Conservation (phyloP, 306 rosid species). For the Heteromeles arbutifolia region DNA sequence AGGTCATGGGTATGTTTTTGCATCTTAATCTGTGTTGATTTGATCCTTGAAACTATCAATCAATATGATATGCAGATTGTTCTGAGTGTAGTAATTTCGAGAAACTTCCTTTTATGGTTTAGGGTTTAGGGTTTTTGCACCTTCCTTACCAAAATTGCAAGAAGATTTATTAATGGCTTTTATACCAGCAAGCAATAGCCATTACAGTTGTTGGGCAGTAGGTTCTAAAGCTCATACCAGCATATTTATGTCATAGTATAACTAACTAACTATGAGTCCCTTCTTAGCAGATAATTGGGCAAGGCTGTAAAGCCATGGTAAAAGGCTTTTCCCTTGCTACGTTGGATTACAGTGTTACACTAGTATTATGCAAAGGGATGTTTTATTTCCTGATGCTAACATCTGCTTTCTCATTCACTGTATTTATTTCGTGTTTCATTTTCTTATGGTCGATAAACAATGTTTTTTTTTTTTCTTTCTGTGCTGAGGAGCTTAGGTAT, state of each 20-base stretch:
- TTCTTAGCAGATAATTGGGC: background rate
- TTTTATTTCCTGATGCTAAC: background rate
- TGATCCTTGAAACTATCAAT: background rate
- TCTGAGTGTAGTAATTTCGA: background rate
- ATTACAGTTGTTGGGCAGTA: background rate
- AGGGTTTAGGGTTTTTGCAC: background rate
- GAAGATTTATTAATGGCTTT: background rate
- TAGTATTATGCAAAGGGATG: background rate
- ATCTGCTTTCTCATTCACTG: background rate
- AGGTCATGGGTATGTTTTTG: constrained; percentile 74
- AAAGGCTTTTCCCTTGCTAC: background rate
- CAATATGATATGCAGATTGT: background rate
- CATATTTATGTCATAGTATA: background rate
- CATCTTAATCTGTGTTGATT: background rate
- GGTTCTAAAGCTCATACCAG: background rate
- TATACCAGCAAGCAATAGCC: background rate
- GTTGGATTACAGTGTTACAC: background rate
- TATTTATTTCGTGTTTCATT: background rate
- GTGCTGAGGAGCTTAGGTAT: background rate
- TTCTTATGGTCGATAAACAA: background rate
- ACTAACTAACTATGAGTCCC: background rate
- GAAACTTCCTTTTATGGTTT: background rate
- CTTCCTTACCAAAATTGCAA: background rate
- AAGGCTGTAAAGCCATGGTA: background rate
- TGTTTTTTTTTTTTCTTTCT: background rate